Evolutionary conservation across 2,329 filamentous ascomycete species (phyloP), one percentile per base, ranked within the genome.

Genomic region (Colletotrichum theobromicola): DNA sequence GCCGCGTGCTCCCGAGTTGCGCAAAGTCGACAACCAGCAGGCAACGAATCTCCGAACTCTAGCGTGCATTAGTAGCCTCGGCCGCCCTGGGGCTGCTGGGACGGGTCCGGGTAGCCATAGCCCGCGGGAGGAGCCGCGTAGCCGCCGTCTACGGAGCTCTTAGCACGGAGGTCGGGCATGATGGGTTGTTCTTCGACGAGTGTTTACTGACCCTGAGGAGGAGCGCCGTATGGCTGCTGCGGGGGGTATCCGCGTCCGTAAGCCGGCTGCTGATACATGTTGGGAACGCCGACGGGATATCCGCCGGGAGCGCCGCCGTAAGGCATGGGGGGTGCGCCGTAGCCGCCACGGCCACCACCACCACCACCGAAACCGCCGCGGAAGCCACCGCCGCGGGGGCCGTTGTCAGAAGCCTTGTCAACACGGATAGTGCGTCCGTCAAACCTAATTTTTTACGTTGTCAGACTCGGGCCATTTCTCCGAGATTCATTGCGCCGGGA

Each of bases 351-450:
- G 64, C 85, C 83, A 57, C 83, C 82, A 50, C 85, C 83, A 57
- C 83, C 82, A 42, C 85, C 82, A 70, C 84, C 81, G 37, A 83
- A 84, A 46, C 81, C 81, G 71, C 81, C 82, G 30, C 87, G 85
- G 71, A 86, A 87, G 67, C 90, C 88, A 66, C 92, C 90, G 67
- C 90, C 90, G 72, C 91, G 90, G 61, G 91, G 88, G 61, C 91
- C 91, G 78, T 93, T 93, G 85, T 98, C 96, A 73, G 95, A 96
- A 76, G 96, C 97, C 85, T 96, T 98, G 87, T 98, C 96, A 78
- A 99, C 96, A 79, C 96, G 95, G 84, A 99, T 98, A 78, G 91
- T 92, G 80, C 96, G 95, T 77, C 96, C 96, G 85, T 98, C 96
- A 85, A 98, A 98, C 81, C 96, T 98, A 72, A 32, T 78, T n/a